These are phyloP conservation scores for Chlorella sp. DNA, from an alignment of 139 green algal species.

Conservation along the genomic window DNA sequence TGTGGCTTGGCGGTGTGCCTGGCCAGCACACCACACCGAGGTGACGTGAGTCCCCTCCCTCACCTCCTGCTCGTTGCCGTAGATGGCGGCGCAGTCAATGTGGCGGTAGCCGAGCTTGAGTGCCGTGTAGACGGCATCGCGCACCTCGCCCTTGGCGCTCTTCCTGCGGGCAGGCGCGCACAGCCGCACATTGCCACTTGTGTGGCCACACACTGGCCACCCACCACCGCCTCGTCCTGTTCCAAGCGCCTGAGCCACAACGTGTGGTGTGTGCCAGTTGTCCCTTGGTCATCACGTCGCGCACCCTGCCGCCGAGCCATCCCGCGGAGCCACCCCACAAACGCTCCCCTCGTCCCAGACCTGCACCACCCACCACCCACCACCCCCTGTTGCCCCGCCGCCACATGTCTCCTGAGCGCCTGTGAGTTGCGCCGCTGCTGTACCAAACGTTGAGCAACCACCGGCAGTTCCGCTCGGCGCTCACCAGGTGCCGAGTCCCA, in stretches of 20 bases:
- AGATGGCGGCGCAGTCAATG: slow-evolving; percentile 45
- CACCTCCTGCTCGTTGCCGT: slow-evolving; percentile 51
- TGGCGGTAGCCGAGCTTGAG: slow-evolving; percentile 55
- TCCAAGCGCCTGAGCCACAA: neutral
- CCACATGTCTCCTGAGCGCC: no score
- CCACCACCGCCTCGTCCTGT: no score
- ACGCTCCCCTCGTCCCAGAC: no score
- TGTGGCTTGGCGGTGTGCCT: neutral
- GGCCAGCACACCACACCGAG: no score
- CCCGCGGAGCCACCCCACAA: no score
- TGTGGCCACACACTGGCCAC: neutral
- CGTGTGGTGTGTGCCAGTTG: neutral
- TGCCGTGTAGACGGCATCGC: slow-evolving; percentile 36
- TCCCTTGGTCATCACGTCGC: neutral
- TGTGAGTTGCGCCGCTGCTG: neutral
- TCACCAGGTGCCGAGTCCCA: slow-evolving; percentile 61
- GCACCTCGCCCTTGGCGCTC: slow-evolving; percentile 36
- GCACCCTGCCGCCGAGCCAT: no score
- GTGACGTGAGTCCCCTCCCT: no score
- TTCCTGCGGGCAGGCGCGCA: slow-evolving; percentile 18
- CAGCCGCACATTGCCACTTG: neutral
- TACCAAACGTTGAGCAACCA: neutral
- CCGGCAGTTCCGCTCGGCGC: neutral
- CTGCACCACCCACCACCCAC: neutral
- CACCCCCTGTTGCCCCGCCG: no score